Evolutionary conservation across 805 yeast genomes (phyloP).

Genomic region (Zygoascus biomembranicola): DNA sequence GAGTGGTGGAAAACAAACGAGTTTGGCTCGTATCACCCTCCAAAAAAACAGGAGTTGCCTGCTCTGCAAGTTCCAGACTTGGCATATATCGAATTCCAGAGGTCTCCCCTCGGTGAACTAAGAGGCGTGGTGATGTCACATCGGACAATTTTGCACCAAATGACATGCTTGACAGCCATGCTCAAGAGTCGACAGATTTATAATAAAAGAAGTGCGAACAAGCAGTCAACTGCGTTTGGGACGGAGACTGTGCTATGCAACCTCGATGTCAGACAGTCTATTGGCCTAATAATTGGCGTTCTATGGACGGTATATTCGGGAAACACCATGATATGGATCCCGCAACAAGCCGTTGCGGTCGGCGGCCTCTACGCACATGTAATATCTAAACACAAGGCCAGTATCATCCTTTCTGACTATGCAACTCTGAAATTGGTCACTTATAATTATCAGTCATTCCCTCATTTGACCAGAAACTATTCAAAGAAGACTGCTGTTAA

Average conservation of each 20-base stretch:
- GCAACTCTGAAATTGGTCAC: conserved; percentile 83
- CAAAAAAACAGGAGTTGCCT: conserved; percentile 51
- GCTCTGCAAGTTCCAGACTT: conserved; percentile 69
- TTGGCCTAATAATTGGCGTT: conserved; percentile 78
- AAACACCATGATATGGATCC: conserved; percentile 70
- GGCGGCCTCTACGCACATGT: conserved; percentile 85
- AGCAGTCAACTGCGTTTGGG: conserved; percentile 29
- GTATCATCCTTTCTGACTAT: conserved; percentile 76
- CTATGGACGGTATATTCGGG: conserved; percentile 81
- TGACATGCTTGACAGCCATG: conserved; percentile 64
- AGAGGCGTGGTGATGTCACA: conserved; percentile 93
- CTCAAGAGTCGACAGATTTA: conserved; percentile 37
- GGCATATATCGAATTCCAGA: conserved; percentile 88
- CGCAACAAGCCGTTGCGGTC: conserved; percentile 59
- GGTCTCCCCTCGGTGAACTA: conserved; percentile 83
- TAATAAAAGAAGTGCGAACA: conserved; percentile 38
- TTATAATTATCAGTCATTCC: conserved; percentile 85
- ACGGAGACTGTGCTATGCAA: conserved; percentile 50
- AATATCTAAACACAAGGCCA: conserved; percentile 60
- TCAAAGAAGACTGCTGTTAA: conserved; percentile 69
- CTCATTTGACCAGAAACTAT: conserved; percentile 73
- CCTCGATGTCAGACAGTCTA: conserved; percentile 65
- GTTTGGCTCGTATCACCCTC: conserved; percentile 59
- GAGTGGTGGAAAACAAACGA: conserved; percentile 80
- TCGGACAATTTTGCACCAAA: conserved; percentile 78